These are phyloP conservation scores for Podospora australis DNA, from an alignment of 495 filamentous ascomycete genomes.

Conservation along the genomic window DNA sequence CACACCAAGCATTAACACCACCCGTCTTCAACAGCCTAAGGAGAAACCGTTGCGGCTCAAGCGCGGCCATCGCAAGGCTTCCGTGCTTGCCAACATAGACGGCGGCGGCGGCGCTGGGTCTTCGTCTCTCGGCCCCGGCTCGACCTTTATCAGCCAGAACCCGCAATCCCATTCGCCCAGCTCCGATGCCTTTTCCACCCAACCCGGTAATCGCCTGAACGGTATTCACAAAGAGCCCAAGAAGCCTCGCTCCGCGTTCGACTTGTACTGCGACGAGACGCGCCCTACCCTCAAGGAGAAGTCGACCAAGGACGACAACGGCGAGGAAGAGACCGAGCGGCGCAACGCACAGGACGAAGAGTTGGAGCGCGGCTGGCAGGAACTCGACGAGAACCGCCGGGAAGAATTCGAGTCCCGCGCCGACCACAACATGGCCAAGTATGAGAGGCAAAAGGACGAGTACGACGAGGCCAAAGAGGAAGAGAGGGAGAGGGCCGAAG, in stretches of 20 bases:
- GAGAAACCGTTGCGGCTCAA: slow-evolving; percentile 88
- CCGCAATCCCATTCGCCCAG: slow-evolving; percentile 37
- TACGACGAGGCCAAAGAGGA: slow-evolving; percentile 21
- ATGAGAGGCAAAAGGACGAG: slow-evolving; percentile 37
- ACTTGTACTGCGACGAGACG: slow-evolving; percentile 45
- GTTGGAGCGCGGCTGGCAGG: slow-evolving; percentile 46
- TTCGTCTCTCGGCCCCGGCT: slow-evolving; percentile 16
- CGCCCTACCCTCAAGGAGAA: no score
- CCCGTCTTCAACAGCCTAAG: slow-evolving; percentile 71
- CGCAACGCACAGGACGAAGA: slow-evolving; percentile 33
- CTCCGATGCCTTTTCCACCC: slow-evolving; percentile 40
- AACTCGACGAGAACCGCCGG: slow-evolving; percentile 37
- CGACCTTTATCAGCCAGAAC: slow-evolving; percentile 40
- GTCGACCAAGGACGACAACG: slow-evolving; percentile 30
- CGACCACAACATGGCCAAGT: slow-evolving; percentile 34
- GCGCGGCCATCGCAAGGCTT: slow-evolving; percentile 59
- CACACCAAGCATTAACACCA: slow-evolving; percentile 14
- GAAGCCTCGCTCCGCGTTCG: slow-evolving; percentile 43
- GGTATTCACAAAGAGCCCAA: slow-evolving; percentile 29
- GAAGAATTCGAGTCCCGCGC: slow-evolving; percentile 38
- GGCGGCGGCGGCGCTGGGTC: slow-evolving; percentile 16
- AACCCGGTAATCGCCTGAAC: slow-evolving; percentile 27
- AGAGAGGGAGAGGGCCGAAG: slow-evolving; percentile 18
- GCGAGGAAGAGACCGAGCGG: slow-evolving; percentile 16
- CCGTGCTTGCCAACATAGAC: slow-evolving; percentile 30